Base-by-base conservation (phyloP, 768 basidiomycete genomes). In the Pleurotus tuber-regium region DNA sequence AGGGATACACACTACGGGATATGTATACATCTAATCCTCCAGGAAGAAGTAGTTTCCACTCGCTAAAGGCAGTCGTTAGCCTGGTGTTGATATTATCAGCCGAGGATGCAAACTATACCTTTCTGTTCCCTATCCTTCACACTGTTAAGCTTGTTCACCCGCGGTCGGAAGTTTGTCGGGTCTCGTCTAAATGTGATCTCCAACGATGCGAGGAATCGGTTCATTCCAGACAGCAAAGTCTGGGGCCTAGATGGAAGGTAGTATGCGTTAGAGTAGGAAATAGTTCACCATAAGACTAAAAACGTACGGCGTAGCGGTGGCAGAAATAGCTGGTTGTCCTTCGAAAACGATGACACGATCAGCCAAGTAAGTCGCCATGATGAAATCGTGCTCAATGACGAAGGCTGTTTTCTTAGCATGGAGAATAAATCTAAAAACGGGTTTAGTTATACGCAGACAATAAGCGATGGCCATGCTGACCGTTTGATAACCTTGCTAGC, bases 381-480 rank as follows among this genome's bases (percentile, higher is more conserved):
- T 97, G 70, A 99, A 98, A 76, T 98, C 96, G 84, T 99, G 97
- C 79, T 99, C 97, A 63, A 99, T 98, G 61, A 99, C 82, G 67
- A 99, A 98, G 0, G 97, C 97, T 1, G 95, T 98, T 74, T 95
- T 94, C 77, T 97, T 97, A 11, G 93, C 83, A 63, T 97, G 90
- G 25, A 98, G 84, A 63, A 99, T 92, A 71, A 96, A 98, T 42
- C 88, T 89, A 42, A 38, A 10, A 5, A 9, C 3, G 8, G 6
- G 12, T 11, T 40, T 12, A 35, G 25, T 29, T 39, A 18, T 8
- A 18, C 25, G 0, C 19, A 54, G 48, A 44, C 36, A 26, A 38
- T 19, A 19, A 55, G 12, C 26, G n/a, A 23, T 11, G 18, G 2
- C 19, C 4, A 33, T 9, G 56, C 75, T 33, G 61, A 88, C 82